Conservation (phyloP, 495 filamentous ascomycete genomes). For the Hypoxylon intermedium region DNA sequence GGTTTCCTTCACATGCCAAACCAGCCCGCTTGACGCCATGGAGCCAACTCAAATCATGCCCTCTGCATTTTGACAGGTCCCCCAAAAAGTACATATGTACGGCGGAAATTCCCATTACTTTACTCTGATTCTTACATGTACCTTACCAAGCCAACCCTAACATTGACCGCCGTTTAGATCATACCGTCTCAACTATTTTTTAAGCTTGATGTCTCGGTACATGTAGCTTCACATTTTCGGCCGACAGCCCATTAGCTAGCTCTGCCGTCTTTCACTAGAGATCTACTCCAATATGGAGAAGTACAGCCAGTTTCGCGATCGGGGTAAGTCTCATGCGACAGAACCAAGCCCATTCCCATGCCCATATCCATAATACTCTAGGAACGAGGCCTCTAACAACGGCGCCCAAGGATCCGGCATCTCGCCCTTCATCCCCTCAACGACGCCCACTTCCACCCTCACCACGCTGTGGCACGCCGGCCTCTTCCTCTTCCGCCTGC, state of each 20-base stretch:
- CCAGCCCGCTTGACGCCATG: slow-evolving; percentile 14
- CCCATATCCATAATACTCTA: slow-evolving; percentile 3
- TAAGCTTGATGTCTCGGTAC: no score
- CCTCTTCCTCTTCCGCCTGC: slow-evolving; percentile 81
- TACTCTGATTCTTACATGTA: neutral
- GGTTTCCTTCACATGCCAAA: slow-evolving; percentile 40
- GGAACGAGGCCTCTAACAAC: neutral
- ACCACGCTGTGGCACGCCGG: slow-evolving; percentile 69
- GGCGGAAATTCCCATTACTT: neutral
- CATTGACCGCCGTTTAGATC: no score
- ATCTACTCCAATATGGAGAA: slow-evolving; percentile 77
- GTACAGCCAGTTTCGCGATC: slow-evolving; percentile 93
- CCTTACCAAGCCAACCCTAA: no score
- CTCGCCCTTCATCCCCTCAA: slow-evolving; percentile 88
- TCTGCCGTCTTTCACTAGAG: neutral
- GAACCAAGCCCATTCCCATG: neutral
- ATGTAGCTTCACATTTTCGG: neutral
- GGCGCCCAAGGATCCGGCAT: slow-evolving; percentile 84
- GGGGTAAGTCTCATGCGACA: slow-evolving; percentile 64
- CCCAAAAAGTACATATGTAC: neutral
- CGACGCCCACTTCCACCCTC: slow-evolving; percentile 64
- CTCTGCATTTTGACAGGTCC: slow-evolving; percentile 10
- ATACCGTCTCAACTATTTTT: no score
- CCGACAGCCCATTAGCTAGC: neutral
- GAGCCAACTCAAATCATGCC: slow-evolving; percentile 5